These are phyloP conservation scores for Macrotyloma uniflorum DNA, from an alignment of 306 rosid genomes.

Conservation along the genomic window DNA sequence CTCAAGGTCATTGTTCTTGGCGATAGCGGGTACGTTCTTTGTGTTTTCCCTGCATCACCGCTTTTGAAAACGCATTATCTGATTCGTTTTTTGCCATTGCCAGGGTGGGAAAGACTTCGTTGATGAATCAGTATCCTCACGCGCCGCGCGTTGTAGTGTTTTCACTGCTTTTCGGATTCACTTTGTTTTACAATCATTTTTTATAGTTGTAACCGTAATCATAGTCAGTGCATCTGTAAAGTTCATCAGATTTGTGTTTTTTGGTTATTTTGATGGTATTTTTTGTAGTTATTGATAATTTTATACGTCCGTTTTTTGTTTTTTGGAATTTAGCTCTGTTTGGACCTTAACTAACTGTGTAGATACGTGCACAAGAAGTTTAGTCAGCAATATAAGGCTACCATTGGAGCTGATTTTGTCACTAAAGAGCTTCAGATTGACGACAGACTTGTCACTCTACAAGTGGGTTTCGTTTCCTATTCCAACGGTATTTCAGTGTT, in stretches of 20 bases:
- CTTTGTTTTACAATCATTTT: not conserved
- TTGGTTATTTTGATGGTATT: slow-evolving; percentile 4
- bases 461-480: slow-evolving; percentile 64
- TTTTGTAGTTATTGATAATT: not conserved
- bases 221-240: not conserved
- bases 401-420: slow-evolving; percentile 98
- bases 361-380: slow-evolving; percentile 97
- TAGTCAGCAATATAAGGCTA: slow-evolving; percentile 97
- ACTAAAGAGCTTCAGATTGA: slow-evolving; percentile 96
- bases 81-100: slow-evolving; percentile 30
- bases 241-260: slow-evolving; percentile 14
- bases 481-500: slow-evolving; percentile 46
- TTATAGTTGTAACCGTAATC: not conserved
- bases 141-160: not conserved
- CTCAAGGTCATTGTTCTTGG: slow-evolving; percentile 99
- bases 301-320: not conserved
- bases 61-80: slow-evolving; percentile 2
- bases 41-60: slow-evolving; percentile 38
- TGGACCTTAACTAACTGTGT: slow-evolving; percentile 52
- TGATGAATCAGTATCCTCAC: slow-evolving; percentile 97
- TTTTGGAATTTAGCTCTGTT: slow-evolving; percentile 25
- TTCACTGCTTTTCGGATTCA: not conserved
- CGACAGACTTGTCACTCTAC: slow-evolving; percentile 89
- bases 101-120: slow-evolving; percentile 97
- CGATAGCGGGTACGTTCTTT: slow-evolving; percentile 79